Evolutionary conservation across 345 rosid species (phyloP).

Genomic region (Eucalyptus guilfoylei): DNA sequence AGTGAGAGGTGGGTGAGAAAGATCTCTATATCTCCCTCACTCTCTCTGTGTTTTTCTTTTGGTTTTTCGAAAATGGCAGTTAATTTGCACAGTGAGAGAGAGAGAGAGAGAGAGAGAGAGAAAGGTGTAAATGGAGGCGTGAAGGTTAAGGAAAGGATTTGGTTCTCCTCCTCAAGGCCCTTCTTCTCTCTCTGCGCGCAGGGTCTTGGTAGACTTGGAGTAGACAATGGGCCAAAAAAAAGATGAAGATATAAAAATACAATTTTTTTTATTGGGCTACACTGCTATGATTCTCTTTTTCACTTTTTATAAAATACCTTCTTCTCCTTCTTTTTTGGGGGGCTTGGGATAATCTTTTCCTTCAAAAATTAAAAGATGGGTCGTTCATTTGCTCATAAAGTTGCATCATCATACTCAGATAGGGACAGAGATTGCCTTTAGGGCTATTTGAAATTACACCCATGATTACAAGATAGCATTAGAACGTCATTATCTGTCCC

Average conservation of each 20-base stretch:
- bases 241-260: background rate
- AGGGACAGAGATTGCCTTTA: background rate
- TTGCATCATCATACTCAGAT: background rate
- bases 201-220: background rate
- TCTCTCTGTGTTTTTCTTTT: background rate
- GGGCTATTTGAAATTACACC: background rate
- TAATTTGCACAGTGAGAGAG: background rate
- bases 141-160: constrained; percentile 13
- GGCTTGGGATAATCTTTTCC: background rate
- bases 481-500: background rate
- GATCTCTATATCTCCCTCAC: too few relatives aligned
- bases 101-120: background rate
- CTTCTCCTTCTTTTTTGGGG: background rate
- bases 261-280: background rate
- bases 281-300: background rate
- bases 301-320: background rate
- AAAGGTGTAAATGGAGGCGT: constrained; percentile 10
- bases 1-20: background rate
- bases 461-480: background rate
- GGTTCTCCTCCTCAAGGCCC: constrained; percentile 1
- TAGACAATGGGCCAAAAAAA: background rate
- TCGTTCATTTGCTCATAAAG: background rate
- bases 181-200: background rate
- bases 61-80: background rate
- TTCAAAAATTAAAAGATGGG: background rate